Evolutionary conservation across 805 yeast genomes (phyloP), one percentile per base, ranked within the genome.

Genomic region (Myxozyma lipomycoides): DNA sequence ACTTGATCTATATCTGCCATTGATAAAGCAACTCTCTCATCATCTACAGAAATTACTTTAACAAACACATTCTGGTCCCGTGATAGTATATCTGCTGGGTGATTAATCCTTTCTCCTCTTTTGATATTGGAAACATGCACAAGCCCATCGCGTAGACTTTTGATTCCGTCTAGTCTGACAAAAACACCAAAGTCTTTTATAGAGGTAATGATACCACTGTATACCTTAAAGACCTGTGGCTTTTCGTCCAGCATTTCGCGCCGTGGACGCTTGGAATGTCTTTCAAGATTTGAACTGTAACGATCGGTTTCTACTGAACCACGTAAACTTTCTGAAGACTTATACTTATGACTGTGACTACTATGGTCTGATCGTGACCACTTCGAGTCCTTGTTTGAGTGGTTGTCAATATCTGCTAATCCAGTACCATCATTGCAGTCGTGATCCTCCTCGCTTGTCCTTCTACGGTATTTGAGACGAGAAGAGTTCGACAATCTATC

Each of bases 181-280:
- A 90, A 91, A 1, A 88, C 95, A 0, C 98, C 97, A 67, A 81
- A 90, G 1, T 76, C 66, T 39, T 81, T 79, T 1, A 86, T 60
- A 40, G 77, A 78, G 42, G 72, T 73, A 2, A 91, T 83, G 23
- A 57, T 67, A 0, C 95, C 97, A 25, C 66, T 66, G 59, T 83
- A 82, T 0, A 86, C 69, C 22, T 73, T 65, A 17, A 78, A 81
- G 1, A 73, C 51, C 3, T 64, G 57, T 0, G 79, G 71, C 2
- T 61, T 62, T 2, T 61, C 61, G 49, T 66, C 71, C 38, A 63
- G 54, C 32, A 42, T 39, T 17, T 56, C 52, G n/a, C 25, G 43
- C 12, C 28, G 59, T 24, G 22, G 54, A 55, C 59, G 43, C 48
- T 50, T 54, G 36, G 59, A 64, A 9, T 52, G 51, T 12, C 42